phyloP scores from a whole-genome alignment of 768 basidiomycete genomes.

The Hysterangium stoloniferum region DNA sequence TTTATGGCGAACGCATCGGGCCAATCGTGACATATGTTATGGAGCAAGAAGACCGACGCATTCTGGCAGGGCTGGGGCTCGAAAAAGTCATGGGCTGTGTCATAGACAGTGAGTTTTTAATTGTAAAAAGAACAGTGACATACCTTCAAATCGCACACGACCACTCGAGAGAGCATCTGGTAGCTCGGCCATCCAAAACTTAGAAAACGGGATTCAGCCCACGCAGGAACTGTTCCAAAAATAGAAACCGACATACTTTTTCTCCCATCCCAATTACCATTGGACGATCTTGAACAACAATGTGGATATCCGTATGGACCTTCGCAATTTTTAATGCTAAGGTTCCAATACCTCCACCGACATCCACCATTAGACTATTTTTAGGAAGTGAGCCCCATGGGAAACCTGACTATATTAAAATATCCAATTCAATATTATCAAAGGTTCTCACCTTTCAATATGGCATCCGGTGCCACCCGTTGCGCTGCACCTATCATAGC shows the following conservation, averaged over 20 bases:
- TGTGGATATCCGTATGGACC: constrained; percentile 17
- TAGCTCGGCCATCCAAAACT: background rate
- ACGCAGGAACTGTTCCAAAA: no score
- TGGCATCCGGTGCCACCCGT: constrained; percentile 14
- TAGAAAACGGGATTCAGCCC: background rate
- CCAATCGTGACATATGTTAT: constrained; percentile 28
- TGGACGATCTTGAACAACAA: constrained; percentile 28
- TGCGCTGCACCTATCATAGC: constrained; percentile 24
- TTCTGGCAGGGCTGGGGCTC: constrained; percentile 19
- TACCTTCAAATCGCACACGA: background rate
- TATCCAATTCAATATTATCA: background rate
- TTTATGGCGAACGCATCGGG: constrained; percentile 14
- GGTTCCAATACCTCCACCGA: constrained; percentile 26
- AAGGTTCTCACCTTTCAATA: constrained; percentile 15
- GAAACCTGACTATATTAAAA: constrained; percentile 18
- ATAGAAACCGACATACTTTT: no score
- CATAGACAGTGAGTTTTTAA: background rate
- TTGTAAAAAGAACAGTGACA: background rate
- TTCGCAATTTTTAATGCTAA: constrained; percentile 19
- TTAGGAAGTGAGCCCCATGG: constrained; percentile 18
- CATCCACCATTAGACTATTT: constrained; percentile 25
- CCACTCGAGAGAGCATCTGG: background rate
- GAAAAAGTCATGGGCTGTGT: constrained; percentile 21
- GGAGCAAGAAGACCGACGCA: constrained; percentile 24
- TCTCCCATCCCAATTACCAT: no score